A percentile compares a stretch with the other conserved stretches of the same genome.
phyloP scores from a whole-genome alignment of 2,329 filamentous ascomycete species.

The Hirsutella rhossiliensis region DNA sequence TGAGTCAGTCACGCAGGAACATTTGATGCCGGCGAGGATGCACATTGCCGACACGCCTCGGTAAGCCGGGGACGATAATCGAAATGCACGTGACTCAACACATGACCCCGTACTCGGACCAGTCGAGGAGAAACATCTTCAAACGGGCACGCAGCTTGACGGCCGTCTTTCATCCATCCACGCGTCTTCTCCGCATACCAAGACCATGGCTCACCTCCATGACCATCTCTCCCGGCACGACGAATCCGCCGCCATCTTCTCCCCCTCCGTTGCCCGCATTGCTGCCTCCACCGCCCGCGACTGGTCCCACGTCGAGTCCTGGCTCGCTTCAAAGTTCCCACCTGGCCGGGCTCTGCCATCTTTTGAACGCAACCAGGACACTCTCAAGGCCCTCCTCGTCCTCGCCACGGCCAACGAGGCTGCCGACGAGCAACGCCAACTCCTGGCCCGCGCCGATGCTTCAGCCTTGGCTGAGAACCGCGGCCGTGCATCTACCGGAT shows the following conservation, averaged over 20 bases:
- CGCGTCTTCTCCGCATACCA: not conserved
- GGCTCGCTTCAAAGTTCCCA: constrained; percentile 62
- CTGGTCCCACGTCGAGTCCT: constrained; percentile 79
- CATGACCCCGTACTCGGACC: no score
- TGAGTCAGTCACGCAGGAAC: no score
- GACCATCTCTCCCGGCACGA: not conserved
- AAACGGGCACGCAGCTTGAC: not conserved
- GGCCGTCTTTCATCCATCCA: not conserved
- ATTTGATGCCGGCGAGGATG: no score
- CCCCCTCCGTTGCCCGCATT: constrained; percentile 56
- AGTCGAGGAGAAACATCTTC: no score
- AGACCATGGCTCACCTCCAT: not conserved
- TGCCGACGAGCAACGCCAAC: constrained; percentile 56
- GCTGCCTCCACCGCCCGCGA: constrained; percentile 77
- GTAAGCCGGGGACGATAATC: no score
- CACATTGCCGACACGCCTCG: no score
- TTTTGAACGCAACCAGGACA: constrained; percentile 83
- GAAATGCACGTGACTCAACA: no score
- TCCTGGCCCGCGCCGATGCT: constrained; percentile 46
- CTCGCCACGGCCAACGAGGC: constrained; percentile 66
- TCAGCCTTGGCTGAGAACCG: constrained; percentile 31
- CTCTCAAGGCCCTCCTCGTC: constrained; percentile 61
- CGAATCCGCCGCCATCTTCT: constrained; percentile 46
- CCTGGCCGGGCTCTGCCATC: constrained; percentile 48
- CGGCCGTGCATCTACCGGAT: not conserved